Percentiles rank a stretch among this genome's conserved stretches.
Conservation (phyloP, 2,329 filamentous ascomycete genomes). For the Mycosphaerelloides madeirae region DNA sequence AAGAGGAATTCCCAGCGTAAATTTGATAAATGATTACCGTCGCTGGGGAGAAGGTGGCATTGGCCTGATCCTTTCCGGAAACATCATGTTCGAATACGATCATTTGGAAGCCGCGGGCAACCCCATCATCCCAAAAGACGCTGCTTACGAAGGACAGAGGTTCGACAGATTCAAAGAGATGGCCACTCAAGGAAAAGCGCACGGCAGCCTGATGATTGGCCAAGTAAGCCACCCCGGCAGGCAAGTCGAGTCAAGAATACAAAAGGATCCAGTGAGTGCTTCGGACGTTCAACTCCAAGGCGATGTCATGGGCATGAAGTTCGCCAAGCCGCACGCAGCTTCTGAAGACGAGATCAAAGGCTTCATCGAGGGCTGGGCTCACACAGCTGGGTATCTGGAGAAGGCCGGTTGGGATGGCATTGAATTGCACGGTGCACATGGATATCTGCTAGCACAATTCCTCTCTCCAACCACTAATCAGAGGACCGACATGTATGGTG, state of each 20-base stretch:
- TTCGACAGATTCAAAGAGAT: constrained; percentile 58
- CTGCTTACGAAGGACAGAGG: constrained; percentile 50
- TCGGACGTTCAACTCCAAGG: constrained; percentile 46
- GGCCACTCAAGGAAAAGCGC: constrained; percentile 51
- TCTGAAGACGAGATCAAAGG: constrained; percentile 52
- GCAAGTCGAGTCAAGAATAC: constrained; percentile 46
- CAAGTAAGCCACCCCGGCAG: constrained; percentile 62
- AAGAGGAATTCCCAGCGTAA: constrained; percentile 51
- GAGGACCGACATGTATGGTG: constrained; percentile 43
- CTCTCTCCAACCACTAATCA: constrained; percentile 39
- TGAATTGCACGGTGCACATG: constrained; percentile 44
- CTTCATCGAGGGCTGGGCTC: constrained; percentile 58
- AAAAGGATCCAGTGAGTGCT: constrained; percentile 49
- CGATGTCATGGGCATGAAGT: constrained; percentile 45
- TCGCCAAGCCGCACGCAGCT: constrained; percentile 52
- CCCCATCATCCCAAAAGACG: constrained; percentile 53
- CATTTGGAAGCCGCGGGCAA: constrained; percentile 55
- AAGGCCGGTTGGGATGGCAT: constrained; percentile 57
- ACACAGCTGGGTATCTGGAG: constrained; percentile 58
- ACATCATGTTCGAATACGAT: constrained; percentile 54
- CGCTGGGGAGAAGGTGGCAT: constrained; percentile 57
- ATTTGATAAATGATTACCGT: constrained; percentile 55
- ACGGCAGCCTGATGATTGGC: constrained; percentile 55
- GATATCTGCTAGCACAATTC: constrained; percentile 44
- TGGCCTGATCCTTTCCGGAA: constrained; percentile 58